Evolutionary conservation across 2,329 filamentous ascomycete species (phyloP).

Genomic region (Epichloe uncinata): DNA sequence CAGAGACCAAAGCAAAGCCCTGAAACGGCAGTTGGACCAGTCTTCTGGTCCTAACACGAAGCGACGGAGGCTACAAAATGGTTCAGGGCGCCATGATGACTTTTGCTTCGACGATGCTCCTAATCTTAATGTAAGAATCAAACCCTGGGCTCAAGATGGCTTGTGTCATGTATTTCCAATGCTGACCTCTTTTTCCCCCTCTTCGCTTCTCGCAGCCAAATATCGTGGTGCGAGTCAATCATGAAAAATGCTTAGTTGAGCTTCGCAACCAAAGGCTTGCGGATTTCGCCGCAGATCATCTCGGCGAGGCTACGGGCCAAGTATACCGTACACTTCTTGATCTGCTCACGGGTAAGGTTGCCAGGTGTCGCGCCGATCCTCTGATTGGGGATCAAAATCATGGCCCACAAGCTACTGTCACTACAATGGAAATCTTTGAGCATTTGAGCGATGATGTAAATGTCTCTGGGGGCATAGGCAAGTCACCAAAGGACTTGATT

Average conservation of each 20-base stretch:
- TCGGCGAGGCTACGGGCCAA: conserved; percentile 61
- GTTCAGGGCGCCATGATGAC: conserved; percentile 18
- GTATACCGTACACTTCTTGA: conserved; percentile 66
- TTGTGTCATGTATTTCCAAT: neutral
- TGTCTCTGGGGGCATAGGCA: conserved; percentile 44
- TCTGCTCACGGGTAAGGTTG: conserved; percentile 53
- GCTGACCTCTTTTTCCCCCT: neutral
- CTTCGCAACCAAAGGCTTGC: conserved; percentile 69
- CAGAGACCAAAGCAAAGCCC: conserved; percentile 35
- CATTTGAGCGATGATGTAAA: conserved; percentile 39
- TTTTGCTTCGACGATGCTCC: conserved; percentile 24
- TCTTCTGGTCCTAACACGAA: conserved; percentile 30
- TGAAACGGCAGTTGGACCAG: conserved; percentile 38
- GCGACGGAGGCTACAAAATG: conserved; percentile 41
- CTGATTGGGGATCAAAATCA: conserved; percentile 20
- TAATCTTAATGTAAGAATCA: conserved; percentile 37
- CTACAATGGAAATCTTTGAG: conserved; percentile 43
- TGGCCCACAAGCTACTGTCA: conserved; percentile 26
- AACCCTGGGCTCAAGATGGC: neutral
- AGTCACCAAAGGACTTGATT: conserved; percentile 32
- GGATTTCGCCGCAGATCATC: conserved; percentile 53
- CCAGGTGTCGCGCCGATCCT: conserved; percentile 51
- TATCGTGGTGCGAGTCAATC: conserved; percentile 66
- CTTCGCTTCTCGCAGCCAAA: conserved; percentile 39
- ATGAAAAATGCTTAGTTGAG: conserved; percentile 70